Evolutionary conservation across 2,329 filamentous ascomycete genomes (phyloP).

Genomic region (Colletotrichum salicis): DNA sequence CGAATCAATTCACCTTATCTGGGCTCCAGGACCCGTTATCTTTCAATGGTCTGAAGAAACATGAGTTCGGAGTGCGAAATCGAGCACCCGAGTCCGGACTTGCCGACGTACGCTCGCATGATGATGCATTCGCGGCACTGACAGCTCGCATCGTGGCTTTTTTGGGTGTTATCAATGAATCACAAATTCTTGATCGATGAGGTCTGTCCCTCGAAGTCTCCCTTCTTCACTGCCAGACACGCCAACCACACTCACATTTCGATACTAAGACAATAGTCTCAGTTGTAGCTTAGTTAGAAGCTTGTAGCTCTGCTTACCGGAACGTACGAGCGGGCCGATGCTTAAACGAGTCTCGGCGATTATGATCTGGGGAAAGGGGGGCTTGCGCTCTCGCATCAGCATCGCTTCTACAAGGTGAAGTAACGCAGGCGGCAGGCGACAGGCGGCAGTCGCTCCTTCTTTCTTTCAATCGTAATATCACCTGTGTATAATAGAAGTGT

Average conservation of each 20-base stretch:
- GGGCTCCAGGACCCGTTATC: too few species aligned
- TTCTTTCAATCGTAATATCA: too few species aligned
- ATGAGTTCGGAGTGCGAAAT: too few species aligned
- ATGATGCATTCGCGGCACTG: too few species aligned
- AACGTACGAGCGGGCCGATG: not conserved
- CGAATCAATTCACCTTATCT: too few species aligned
- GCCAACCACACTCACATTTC: not conserved
- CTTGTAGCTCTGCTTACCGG: not conserved
- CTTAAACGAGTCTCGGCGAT: not conserved
- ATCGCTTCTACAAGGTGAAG: not conserved
- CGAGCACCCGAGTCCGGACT: too few species aligned
- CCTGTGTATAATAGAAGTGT: too few species aligned
- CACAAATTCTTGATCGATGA: not conserved
- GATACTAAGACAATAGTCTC: not conserved
- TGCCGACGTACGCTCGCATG: too few species aligned
- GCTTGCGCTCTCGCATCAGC: not conserved
- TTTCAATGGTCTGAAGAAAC: too few species aligned
- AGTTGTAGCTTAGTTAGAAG: not conserved
- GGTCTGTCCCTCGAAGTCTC: not conserved
- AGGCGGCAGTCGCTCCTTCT: too few species aligned
- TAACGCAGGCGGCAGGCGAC: too few species aligned
- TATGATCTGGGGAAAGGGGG: not conserved
- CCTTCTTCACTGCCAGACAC: not conserved
- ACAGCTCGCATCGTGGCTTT: not conserved
- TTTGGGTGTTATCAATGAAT: not conserved